Conservation (phyloP, 2,329 filamentous ascomycete genomes). For the Chaetomiaceae sp. region DNA sequence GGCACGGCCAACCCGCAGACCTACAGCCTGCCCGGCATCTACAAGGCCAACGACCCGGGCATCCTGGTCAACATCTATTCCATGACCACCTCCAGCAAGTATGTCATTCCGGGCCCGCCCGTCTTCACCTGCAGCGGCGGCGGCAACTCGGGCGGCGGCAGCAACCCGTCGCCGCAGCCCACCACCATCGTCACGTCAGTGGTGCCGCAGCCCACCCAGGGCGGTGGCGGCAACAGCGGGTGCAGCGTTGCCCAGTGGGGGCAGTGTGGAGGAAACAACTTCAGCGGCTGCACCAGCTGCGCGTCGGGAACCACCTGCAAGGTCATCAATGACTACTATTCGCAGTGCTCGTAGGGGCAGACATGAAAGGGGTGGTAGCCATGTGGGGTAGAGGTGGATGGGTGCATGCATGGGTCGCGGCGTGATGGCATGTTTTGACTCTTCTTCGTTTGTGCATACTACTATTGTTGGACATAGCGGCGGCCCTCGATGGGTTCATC, state of each 20-base stretch:
- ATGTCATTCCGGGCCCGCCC: constrained; percentile 32
- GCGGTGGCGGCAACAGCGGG: background rate
- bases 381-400: background rate
- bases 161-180: background rate
- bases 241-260: constrained; percentile 22
- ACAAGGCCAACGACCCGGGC: constrained; percentile 36
- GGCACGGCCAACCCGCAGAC: constrained; percentile 32
- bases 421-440: background rate
- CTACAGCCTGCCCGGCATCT: constrained; percentile 37
- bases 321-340: constrained; percentile 24
- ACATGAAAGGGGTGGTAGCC: background rate
- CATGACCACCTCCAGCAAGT: constrained; percentile 30
- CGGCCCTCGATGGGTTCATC: background rate
- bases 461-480: background rate
- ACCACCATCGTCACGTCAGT: background rate
- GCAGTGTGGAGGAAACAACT: constrained; percentile 23
- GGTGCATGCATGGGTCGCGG: constrained; percentile 4
- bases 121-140: constrained; percentile 24
- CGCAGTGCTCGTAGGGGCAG: constrained; percentile 21
- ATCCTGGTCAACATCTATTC: constrained; percentile 38
- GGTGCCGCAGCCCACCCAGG: background rate
- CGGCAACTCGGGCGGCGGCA: background rate
- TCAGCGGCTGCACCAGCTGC: constrained; percentile 23
- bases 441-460: too few species aligned
- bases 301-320: constrained; percentile 22